Evolutionary conservation across 768 basidiomycete species (phyloP), one percentile per base, ranked within the genome.

Genomic region (Tylopilus sp.): DNA sequence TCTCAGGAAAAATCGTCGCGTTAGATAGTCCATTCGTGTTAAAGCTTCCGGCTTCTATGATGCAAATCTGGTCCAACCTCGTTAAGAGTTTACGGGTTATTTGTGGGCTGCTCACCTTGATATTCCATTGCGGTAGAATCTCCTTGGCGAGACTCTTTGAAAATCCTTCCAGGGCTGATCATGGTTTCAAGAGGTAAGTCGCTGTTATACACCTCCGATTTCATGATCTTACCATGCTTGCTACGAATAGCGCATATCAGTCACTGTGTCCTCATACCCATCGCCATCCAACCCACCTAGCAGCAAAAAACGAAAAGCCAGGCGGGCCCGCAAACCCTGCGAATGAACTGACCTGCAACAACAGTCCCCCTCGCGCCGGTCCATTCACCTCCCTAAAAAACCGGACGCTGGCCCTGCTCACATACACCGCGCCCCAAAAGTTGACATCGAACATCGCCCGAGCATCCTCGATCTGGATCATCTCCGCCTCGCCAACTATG

Each of bases 51-150:
- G 53, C 18, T 48, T 62, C 48, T 21, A 64, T 33, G 30, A 59
- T 58, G 40, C 57, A 57, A 35, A 64, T 52, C 57, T 64, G n/a
- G 9, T 25, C 13, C 44, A 10, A 11, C 21, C n/a, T 38, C 21
- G 25, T 7, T 7, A 40, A 23, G 2, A 22, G 15, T 11, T 12
- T 6, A 31, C 11, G 30, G 21, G 2, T 6, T 3, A 12, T n/a
- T 41, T 1, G 15, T 15, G 21, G 5, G 3, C 10, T 3, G 17
- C 53, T 21, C 4, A 56, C 56, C 49, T 49, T 56, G 58, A 75
- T 76, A 50, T 76, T 77, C 75, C 77, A 78, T 12, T 58, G 59
- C 1, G 73, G 74, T 17, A 64, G 61, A 38, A 77, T 35, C 45
- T 78, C 76, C 36, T 60, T 61, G 1, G 62, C 56, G 5, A 76